Evolutionary conservation across 1,284 basidiomycete genomes (phyloP).

Genomic region (Puccinia sorghi): DNA sequence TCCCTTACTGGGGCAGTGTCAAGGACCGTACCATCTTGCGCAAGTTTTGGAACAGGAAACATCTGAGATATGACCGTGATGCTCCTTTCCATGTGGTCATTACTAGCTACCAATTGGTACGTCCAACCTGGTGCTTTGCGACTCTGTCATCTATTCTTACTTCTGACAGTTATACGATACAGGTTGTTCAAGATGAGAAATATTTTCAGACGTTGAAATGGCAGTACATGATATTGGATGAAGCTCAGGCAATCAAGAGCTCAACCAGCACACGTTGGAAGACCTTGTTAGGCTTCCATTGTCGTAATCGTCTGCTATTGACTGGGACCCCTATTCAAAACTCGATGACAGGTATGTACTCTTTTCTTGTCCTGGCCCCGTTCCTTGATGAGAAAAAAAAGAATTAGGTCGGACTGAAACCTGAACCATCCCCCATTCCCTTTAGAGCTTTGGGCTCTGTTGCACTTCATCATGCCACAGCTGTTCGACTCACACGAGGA

Average conservation of each 20-base stretch:
- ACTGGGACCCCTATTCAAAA: constrained; percentile 99
- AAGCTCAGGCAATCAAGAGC: constrained; percentile 99
- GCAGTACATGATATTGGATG: constrained; percentile 99
- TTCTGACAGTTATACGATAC: constrained; percentile 27
- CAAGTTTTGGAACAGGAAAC: constrained; percentile 98
- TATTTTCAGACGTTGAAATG: constrained; percentile 98
- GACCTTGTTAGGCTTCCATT: constrained; percentile 91
- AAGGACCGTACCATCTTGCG: constrained; percentile 92
- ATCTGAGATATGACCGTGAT: constrained; percentile 90
- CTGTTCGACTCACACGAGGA: constrained; percentile 99
- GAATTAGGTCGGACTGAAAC: constrained; percentile 13
- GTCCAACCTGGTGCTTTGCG: constrained; percentile 52
- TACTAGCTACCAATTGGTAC: constrained; percentile 91
- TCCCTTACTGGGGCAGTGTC: constrained; percentile 98
- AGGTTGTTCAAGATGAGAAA: constrained; percentile 95
- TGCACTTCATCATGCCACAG: constrained; percentile 99
- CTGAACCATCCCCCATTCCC: constrained; percentile 50
- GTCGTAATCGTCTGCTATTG: constrained; percentile 88
- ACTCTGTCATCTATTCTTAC: neutral
- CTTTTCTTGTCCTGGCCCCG: constrained; percentile 3
- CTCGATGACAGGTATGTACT: constrained; percentile 85
- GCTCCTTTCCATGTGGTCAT: constrained; percentile 96
- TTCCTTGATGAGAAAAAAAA: neutral
- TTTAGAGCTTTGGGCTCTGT: constrained; percentile 93
- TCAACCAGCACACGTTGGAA: constrained; percentile 98